phyloP scores from a whole-genome alignment of 306 rosid genomes.

The Oxytropis ochrocephala region DNA sequence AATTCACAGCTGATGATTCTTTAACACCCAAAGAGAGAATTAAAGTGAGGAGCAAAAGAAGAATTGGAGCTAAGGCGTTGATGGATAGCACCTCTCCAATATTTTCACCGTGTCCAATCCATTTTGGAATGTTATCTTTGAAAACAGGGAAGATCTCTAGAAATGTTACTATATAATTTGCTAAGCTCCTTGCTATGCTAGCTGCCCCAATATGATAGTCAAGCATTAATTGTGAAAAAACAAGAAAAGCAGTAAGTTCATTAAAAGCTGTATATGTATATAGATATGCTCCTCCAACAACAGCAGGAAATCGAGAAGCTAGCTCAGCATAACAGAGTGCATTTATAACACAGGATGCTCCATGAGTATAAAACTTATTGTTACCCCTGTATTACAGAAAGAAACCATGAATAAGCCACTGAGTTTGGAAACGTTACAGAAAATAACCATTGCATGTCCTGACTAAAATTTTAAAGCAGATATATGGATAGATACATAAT shows the following conservation, averaged over 20 bases:
- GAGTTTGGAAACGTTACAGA: background rate
- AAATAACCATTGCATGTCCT: background rate
- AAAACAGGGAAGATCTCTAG: constrained; percentile 78
- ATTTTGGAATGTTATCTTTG: constrained; percentile 66
- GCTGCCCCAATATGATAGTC: constrained; percentile 99
- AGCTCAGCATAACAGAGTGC: constrained; percentile 95
- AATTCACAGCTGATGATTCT: constrained; percentile 75
- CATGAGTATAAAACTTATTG: constrained; percentile 73
- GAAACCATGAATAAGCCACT: constrained; percentile 15
- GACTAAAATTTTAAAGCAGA: background rate
- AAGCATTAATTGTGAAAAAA: constrained; percentile 83
- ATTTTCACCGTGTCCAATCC: constrained; percentile 88
- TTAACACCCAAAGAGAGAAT: constrained; percentile 79
- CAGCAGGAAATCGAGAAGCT: constrained; percentile 86
- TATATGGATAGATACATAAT: background rate
- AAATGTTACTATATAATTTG: constrained; percentile 63
- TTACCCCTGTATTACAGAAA: constrained; percentile 65
- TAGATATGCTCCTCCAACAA: constrained; percentile 92
- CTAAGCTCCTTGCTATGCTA: constrained; percentile 92
- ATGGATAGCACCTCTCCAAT: constrained; percentile 72
- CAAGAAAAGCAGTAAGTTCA: constrained; percentile 94
- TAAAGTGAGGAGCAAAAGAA: constrained; percentile 60
- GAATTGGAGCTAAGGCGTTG: constrained; percentile 82
- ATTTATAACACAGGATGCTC: constrained; percentile 80
- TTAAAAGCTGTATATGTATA: constrained; percentile 90